These are phyloP conservation scores for Alternaria brassicae DNA, from an alignment of 2,329 filamentous ascomycete species.

Conservation along the genomic window DNA sequence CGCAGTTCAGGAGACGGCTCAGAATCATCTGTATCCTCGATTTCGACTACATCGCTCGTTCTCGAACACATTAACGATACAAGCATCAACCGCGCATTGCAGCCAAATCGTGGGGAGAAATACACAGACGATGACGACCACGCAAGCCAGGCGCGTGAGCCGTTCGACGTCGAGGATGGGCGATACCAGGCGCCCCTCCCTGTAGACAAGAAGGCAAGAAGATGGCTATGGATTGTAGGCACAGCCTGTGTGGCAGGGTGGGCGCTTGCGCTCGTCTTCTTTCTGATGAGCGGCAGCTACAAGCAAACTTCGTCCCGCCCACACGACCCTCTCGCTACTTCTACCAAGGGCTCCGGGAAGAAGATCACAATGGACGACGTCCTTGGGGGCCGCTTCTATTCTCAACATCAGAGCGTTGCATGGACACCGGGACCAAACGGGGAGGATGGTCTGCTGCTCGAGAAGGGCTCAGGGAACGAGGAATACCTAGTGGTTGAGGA, in stretches of 20 bases:
- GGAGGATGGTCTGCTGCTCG: conserved; percentile 84
- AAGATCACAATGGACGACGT: conserved; percentile 77
- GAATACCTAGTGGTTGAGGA: conserved; percentile 88
- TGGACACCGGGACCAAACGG: conserved; percentile 79
- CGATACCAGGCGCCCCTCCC: conserved; percentile 55
- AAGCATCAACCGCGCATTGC: conserved; percentile 46
- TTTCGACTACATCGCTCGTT: conserved; percentile 83
- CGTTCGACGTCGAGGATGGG: conserved; percentile 60
- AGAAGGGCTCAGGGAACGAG: conserved; percentile 66
- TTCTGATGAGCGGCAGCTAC: conserved; percentile 70
- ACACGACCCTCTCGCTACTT: conserved; percentile 73
- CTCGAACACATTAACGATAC: conserved; percentile 76
- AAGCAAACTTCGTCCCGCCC: conserved; percentile 68
- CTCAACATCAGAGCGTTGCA: conserved; percentile 70
- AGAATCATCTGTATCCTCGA: conserved; percentile 70
- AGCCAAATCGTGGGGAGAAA: conserved; percentile 41
- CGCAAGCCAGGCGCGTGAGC: conserved; percentile 57
- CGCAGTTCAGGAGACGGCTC: conserved; percentile 47
- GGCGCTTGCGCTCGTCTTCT: conserved; percentile 71
- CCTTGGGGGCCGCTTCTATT: conserved; percentile 68
- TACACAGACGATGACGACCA: conserved; percentile 50
- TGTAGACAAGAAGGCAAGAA: conserved; percentile 71
- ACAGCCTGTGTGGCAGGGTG: conserved; percentile 70
- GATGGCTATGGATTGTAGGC: conserved; percentile 67
- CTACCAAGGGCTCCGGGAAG: conserved; percentile 70